Percentiles rank a stretch among this genome's conserved stretches.
Conservation (phyloP, 2,329 filamentous ascomycete genomes). For the Trichoderma sp. region DNA sequence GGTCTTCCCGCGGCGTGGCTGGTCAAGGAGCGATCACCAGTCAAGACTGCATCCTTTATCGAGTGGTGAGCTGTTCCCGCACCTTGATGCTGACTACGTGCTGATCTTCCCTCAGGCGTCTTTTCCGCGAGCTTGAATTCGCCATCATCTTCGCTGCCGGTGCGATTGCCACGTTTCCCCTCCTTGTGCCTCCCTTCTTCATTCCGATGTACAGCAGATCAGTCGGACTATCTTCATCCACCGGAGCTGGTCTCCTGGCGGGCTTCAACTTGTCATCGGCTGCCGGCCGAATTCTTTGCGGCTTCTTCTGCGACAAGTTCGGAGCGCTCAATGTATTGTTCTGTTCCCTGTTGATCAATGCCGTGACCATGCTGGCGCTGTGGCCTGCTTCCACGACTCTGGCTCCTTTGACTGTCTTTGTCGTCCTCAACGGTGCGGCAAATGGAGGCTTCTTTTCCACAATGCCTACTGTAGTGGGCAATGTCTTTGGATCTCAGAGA, state of each 20-base stretch:
- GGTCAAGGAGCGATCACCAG: conserved; percentile 48
- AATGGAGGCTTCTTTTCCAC: conserved; percentile 64
- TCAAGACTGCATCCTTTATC: conserved; percentile 47
- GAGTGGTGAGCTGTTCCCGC: conserved; percentile 9
- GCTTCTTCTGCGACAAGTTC: conserved; percentile 53
- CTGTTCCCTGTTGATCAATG: conserved; percentile 51
- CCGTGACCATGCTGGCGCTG: conserved; percentile 58
- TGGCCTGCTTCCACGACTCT: conserved; percentile 60
- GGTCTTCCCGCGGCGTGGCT: conserved; percentile 56
- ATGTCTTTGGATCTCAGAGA: conserved; percentile 56
- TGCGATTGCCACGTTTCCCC: conserved; percentile 57
- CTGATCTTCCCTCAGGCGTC: conserved; percentile 36
- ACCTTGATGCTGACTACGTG: too few relatives aligned
- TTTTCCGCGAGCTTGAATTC: conserved; percentile 56
- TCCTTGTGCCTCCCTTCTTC: conserved; percentile 63
- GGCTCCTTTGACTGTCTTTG: conserved; percentile 56
- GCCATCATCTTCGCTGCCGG: conserved; percentile 54
- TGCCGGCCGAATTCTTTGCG: conserved; percentile 55
- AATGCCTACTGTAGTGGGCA: conserved; percentile 62
- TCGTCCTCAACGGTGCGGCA: conserved; percentile 58
- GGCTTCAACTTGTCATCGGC: conserved; percentile 62
- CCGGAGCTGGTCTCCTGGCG: conserved; percentile 58
- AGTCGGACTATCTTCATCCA: conserved; percentile 52
- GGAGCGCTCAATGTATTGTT: conserved; percentile 58
- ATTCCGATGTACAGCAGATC: conserved; percentile 56